Evolutionary conservation across 805 yeast species (phyloP).

Genomic region (Candida xiaguanensis): DNA sequence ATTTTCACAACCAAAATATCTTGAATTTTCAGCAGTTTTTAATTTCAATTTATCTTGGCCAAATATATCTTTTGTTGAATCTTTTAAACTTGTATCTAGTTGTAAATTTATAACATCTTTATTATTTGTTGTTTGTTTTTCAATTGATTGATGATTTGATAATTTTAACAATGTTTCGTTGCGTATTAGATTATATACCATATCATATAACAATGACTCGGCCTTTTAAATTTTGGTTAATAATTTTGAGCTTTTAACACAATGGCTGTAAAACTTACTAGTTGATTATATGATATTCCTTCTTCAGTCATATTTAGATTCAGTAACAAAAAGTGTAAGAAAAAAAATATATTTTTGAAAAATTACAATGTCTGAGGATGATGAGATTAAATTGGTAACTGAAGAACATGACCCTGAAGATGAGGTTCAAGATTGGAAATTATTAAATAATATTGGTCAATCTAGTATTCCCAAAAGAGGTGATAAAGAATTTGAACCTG

Average conservation of each 20-base stretch:
- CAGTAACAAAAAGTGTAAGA: background rate
- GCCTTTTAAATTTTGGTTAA: slow-evolving; percentile 20
- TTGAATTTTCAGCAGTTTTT: slow-evolving; percentile 41
- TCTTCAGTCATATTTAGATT: background rate
- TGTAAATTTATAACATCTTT: background rate
- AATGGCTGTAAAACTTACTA: slow-evolving; percentile 5
- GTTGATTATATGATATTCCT: background rate
- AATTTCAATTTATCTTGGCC: slow-evolving; percentile 47
- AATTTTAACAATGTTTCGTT: slow-evolving; percentile 25
- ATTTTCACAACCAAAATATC: slow-evolving; percentile 73
- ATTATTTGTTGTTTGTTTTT: slow-evolving; percentile 13
- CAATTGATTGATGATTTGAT: slow-evolving; percentile 20
- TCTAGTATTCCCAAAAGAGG: slow-evolving; percentile 62
- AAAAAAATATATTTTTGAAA: background rate
- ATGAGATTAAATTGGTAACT: background rate
- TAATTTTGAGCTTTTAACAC: background rate
- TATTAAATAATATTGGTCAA: slow-evolving; percentile 8
- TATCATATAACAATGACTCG: slow-evolving; percentile 32
- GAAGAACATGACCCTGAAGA: slow-evolving; percentile 17
- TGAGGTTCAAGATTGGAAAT: slow-evolving; percentile 35
- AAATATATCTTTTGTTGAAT: slow-evolving; percentile 34
- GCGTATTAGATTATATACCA: slow-evolving; percentile 29
- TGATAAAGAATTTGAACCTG: slow-evolving; percentile 83
- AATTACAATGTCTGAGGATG: slow-evolving; percentile 3
- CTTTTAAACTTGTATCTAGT: slow-evolving; percentile 14